A percentile compares a stretch with the other conserved stretches of the same genome.
phyloP scores from a whole-genome alignment of 2,329 filamentous ascomycete species.

The Neofusicoccum parvum region DNA sequence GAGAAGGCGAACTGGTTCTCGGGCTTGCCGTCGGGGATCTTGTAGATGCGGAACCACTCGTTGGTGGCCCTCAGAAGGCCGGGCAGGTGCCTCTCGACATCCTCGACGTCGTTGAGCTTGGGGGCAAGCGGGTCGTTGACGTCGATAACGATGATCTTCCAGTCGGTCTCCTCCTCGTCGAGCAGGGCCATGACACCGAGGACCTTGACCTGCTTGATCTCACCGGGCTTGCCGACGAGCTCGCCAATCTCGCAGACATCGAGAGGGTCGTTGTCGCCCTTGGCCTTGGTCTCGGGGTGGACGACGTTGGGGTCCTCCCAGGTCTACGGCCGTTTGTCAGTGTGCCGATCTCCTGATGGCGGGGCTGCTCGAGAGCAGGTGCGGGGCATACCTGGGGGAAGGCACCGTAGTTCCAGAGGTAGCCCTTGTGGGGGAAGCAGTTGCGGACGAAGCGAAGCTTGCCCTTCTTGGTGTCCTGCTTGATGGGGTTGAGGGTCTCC shows the following conservation, averaged over 20 bases:
- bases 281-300: constrained; percentile 99
- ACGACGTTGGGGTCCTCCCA: constrained; percentile 97
- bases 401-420: constrained; percentile 99
- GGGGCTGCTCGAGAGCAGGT: constrained; percentile 23
- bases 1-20: constrained; percentile 99
- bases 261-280: constrained; percentile 98
- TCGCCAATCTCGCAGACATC: constrained; percentile 99
- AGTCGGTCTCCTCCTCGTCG: constrained; percentile 99
- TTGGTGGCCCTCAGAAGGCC: constrained; percentile 97
- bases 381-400: constrained; percentile 81
- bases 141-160: constrained; percentile 99
- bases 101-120: constrained; percentile 98
- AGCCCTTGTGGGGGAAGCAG: constrained; percentile 99
- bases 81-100: constrained; percentile 96
- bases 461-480: constrained; percentile 99
- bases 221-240: constrained; percentile 91
- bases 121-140: constrained; percentile 93
- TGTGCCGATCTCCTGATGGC: constrained; percentile 24
- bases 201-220: constrained; percentile 99
- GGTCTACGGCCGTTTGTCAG: constrained; percentile 62
- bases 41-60: constrained; percentile 99
- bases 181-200: constrained; percentile 99
- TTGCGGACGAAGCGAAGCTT: constrained; percentile 99
- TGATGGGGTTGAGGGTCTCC: constrained; percentile 97
- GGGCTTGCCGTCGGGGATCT: constrained; percentile 99